A percentile compares a stretch with the other conserved stretches of the same genome.
phyloP scores from a whole-genome alignment of 2,329 filamentous ascomycete genomes.

The Calonectria leucothoes region DNA sequence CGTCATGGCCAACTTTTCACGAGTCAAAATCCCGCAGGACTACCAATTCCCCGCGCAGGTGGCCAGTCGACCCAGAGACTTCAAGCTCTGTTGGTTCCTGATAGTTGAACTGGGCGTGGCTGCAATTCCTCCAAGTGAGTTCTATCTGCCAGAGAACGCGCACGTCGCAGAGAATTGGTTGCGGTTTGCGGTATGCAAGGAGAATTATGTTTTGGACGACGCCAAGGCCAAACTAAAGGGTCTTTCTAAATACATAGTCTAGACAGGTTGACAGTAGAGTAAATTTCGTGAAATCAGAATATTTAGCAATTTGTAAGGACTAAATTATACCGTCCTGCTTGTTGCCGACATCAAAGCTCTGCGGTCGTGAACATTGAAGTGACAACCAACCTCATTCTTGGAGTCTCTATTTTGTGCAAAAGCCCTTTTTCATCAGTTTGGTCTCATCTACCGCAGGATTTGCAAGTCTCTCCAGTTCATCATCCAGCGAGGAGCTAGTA shows the following conservation, averaged over 20 bases:
- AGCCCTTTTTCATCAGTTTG: neutral
- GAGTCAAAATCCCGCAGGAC: slow-evolving; percentile 61
- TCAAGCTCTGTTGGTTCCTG: slow-evolving; percentile 90
- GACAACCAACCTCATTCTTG: too few species aligned
- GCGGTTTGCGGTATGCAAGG: slow-evolving; percentile 91
- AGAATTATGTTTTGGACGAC: slow-evolving; percentile 80
- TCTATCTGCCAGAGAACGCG: slow-evolving; percentile 84
- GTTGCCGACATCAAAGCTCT: neutral
- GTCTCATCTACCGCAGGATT: neutral
- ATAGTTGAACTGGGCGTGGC: slow-evolving; percentile 95
- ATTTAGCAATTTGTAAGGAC: neutral
- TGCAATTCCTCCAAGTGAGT: slow-evolving; percentile 91
- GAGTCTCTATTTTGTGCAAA: too few species aligned
- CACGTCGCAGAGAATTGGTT: slow-evolving; percentile 88
- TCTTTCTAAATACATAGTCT: neutral
- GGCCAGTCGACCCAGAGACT: slow-evolving; percentile 78
- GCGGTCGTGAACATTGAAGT: neutral
- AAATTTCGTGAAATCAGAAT: neutral
- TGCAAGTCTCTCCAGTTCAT: neutral
- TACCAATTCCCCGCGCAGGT: neutral
- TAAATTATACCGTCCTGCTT: neutral
- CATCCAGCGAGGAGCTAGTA: neutral
- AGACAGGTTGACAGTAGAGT: neutral
- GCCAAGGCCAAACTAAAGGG: slow-evolving; percentile 69
- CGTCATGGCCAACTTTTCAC: slow-evolving; percentile 89